These are phyloP conservation scores for Volutella citrinella DNA, from an alignment of 2,329 filamentous ascomycete genomes.

Conservation along the genomic window DNA sequence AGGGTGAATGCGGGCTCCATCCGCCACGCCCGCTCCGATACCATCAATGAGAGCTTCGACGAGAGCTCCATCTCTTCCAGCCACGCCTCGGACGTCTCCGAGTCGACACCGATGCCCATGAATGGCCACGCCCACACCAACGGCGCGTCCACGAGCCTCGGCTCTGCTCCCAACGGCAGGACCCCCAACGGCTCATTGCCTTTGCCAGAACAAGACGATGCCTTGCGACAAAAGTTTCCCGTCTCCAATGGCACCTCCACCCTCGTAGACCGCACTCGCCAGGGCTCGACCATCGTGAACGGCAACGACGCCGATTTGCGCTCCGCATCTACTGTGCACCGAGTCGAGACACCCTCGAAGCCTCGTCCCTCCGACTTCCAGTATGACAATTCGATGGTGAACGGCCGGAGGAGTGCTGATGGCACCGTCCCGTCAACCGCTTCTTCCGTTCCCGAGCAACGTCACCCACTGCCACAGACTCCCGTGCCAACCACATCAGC, in stretches of 20 bases:
- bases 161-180: constrained; percentile 56
- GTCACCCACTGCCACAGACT: constrained; percentile 7
- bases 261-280: constrained; percentile 29
- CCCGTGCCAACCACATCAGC: constrained; percentile 23
- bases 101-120: constrained; percentile 39
- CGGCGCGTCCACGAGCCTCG: constrained; percentile 51
- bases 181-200: constrained; percentile 29
- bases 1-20: constrained; percentile 34
- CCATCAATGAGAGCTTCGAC: constrained; percentile 52
- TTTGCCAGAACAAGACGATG: constrained; percentile 25
- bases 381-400: background rate
- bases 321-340: background rate
- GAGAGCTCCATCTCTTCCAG: constrained; percentile 52
- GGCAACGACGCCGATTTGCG: constrained; percentile 7
- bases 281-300: constrained; percentile 16
- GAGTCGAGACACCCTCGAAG: background rate
- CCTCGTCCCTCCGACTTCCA: background rate
- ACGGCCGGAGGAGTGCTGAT: background rate
- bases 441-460: constrained; percentile 2
- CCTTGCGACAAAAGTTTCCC: constrained; percentile 19
- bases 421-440: background rate
- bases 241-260: constrained; percentile 26
- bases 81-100: constrained; percentile 50
- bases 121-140: constrained; percentile 37
- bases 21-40: constrained; percentile 42